A percentile compares a stretch with the other conserved stretches of the same genome.
Evolutionary conservation across 179 eudicot genomes (phyloP).

Genomic region (Beta corolliflora): DNA sequence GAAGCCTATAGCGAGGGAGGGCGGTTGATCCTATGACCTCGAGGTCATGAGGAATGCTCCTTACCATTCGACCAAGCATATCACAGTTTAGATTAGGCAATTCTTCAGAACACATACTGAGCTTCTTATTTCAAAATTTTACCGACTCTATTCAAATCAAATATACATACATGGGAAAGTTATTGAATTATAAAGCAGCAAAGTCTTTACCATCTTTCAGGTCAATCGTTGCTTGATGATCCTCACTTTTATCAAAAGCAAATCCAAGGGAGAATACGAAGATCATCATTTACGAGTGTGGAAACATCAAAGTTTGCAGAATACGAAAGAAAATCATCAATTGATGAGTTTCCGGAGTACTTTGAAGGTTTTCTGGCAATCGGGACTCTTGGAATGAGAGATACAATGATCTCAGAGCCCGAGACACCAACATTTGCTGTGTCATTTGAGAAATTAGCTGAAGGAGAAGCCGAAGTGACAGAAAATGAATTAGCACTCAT

Average conservation of each 20-base stretch:
- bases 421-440: slow-evolving; percentile 77
- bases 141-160: background rate
- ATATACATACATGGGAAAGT: background rate
- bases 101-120: no score
- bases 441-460: slow-evolving; percentile 63
- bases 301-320: slow-evolving; percentile 49
- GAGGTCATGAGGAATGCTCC: no score
- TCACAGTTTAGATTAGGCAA: no score
- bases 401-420: slow-evolving; percentile 46
- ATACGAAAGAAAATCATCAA: slow-evolving; percentile 50
- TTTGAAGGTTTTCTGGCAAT: slow-evolving; percentile 91
- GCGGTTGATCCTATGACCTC: no score
- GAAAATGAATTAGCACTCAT: slow-evolving; percentile 70
- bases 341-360: slow-evolving; percentile 45
- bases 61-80: no score
- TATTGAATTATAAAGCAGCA: background rate
- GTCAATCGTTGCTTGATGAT: slow-evolving; percentile 58
- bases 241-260: slow-evolving; percentile 51
- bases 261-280: slow-evolving; percentile 42
- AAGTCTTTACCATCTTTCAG: slow-evolving; percentile 41
- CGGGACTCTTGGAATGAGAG: slow-evolving; percentile 74
- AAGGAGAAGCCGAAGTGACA: slow-evolving; percentile 66
- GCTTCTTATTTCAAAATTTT: no score
- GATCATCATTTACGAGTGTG: slow-evolving; percentile 62
- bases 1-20: no score